Percentiles rank a stretch among this genome's conserved stretches.
phyloP scores from a whole-genome alignment of 331 rosid species.

The Malus hybrid region DNA sequence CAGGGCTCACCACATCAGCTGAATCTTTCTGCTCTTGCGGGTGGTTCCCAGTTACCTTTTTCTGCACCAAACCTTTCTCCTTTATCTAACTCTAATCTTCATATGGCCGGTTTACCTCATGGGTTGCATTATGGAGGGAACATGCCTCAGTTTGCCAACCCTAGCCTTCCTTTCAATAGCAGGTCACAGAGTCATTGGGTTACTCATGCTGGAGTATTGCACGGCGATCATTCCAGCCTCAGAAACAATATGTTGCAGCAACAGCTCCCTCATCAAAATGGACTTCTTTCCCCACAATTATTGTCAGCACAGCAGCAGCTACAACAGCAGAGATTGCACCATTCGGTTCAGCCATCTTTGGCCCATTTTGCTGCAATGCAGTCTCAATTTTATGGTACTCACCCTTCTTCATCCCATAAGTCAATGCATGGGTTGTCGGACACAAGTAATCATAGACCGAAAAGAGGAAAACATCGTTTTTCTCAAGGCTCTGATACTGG shows the following conservation, averaged over 20 bases:
- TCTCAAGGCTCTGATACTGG: conserved; percentile 45
- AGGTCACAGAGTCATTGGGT: conserved; percentile 49
- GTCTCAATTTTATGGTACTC: conserved; percentile 34
- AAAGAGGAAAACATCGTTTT: conserved; percentile 46
- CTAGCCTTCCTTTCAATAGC: conserved; percentile 30
- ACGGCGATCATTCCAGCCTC: conserved; percentile 47
- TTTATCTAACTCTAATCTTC: conserved; percentile 39
- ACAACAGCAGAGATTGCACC: conserved; percentile 41
- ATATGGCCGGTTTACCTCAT: conserved; percentile 37
- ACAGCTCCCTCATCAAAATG: conserved; percentile 37
- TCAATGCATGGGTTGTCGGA: conserved; percentile 39
- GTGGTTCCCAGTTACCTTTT: conserved; percentile 39
- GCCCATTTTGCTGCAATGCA: conserved; percentile 40
- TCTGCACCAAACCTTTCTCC: conserved; percentile 38
- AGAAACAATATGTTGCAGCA: conserved; percentile 38
- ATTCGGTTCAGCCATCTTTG: conserved; percentile 30
- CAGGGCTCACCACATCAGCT: conserved; percentile 45
- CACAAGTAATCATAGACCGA: conserved; percentile 45
- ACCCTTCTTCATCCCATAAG: conserved; percentile 34
- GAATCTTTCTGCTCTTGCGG: conserved; percentile 28
- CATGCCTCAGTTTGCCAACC: conserved; percentile 33
- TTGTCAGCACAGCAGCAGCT: conserved; percentile 32
- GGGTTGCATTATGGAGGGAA: conserved; percentile 47
- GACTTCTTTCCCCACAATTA: conserved; percentile 30
- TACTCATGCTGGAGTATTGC: conserved; percentile 46